These are phyloP conservation scores for Gastrolobium bilobum DNA, from an alignment of 306 rosid genomes.

Conservation along the genomic window DNA sequence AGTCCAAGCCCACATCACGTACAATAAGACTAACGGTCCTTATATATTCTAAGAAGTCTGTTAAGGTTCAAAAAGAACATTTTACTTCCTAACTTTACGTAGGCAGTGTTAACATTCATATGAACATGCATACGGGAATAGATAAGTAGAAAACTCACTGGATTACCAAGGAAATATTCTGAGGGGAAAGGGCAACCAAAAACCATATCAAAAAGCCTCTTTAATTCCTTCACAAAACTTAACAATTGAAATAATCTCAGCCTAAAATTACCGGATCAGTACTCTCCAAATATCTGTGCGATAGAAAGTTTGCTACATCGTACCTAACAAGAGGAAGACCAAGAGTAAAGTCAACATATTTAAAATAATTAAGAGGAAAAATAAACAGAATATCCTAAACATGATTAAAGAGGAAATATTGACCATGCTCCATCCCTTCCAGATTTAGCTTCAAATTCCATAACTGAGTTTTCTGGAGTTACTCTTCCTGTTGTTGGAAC, in stretches of 20 bases:
- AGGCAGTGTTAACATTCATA: background rate
- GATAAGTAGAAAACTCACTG: slow-evolving; percentile 19
- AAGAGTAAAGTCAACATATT: slow-evolving; percentile 32
- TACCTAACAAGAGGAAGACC: slow-evolving; percentile 68
- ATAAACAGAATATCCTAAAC: slow-evolving; percentile 44
- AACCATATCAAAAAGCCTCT: slow-evolving; percentile 27
- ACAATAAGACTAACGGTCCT: background rate
- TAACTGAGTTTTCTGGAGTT: slow-evolving; percentile 70
- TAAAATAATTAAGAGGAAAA: slow-evolving; percentile 27
- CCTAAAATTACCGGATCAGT: slow-evolving; percentile 84
- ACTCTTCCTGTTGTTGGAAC: slow-evolving; percentile 69
- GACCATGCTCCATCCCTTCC: slow-evolving; percentile 99
- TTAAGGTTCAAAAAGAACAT: background rate
- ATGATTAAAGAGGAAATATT: slow-evolving; percentile 54
- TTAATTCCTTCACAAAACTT: slow-evolving; percentile 24
- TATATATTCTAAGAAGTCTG: background rate
- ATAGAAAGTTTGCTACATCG: slow-evolving; percentile 83
- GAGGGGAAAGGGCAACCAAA: slow-evolving; percentile 3
- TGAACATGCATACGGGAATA: slow-evolving; percentile 19
- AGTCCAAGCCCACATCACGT: background rate
- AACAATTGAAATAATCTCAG: slow-evolving; percentile 43
- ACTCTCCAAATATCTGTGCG: slow-evolving; percentile 87
- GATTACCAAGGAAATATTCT: slow-evolving; percentile 38
- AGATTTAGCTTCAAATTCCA: slow-evolving; percentile 98
- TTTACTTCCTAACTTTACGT: slow-evolving; percentile 1